Conservation (phyloP, 257 asterid genomes). For the Catharanthus roseus region DNA sequence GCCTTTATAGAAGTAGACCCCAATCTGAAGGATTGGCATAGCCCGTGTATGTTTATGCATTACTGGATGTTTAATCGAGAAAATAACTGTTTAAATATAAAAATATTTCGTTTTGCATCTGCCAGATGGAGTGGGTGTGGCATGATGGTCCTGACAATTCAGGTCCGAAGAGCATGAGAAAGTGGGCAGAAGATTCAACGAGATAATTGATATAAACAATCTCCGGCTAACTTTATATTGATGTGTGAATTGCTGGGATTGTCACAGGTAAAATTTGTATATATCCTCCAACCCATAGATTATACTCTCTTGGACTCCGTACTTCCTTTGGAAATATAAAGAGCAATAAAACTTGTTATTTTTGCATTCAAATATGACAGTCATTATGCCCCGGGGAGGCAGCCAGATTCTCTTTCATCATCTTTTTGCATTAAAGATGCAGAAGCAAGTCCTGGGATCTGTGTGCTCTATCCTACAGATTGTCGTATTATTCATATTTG, state of each 20-base stretch:
- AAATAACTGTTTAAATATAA: neutral
- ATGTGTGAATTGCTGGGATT: neutral
- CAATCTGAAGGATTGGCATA: neutral
- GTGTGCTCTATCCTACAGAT: neutral
- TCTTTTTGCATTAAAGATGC: neutral
- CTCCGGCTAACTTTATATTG: neutral
- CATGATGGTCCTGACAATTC: conserved; percentile 48
- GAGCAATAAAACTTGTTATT: neutral
- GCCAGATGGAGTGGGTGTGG: conserved; percentile 91
- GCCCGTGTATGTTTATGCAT: too few species aligned
- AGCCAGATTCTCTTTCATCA: neutral
- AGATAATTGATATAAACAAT: conserved; percentile 22
- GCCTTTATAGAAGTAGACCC: neutral
- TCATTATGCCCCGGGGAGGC: neutral
- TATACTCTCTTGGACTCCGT: neutral
- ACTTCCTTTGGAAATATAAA: neutral
- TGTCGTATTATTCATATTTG: neutral
- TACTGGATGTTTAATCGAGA: neutral
- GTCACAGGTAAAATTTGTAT: conserved; percentile 24
- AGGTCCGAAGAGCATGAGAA: conserved; percentile 51
- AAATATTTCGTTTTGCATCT: conserved; percentile 1
- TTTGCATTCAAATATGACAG: neutral
- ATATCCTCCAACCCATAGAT: neutral
- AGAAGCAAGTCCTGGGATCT: neutral
- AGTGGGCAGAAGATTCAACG: conserved; percentile 34